Percentiles rank a stretch among this genome's conserved stretches.
These are phyloP conservation scores for Ulota crispa DNA, from an alignment of 225 moss, liverwort and hornwort genomes.

Conservation along the genomic window DNA sequence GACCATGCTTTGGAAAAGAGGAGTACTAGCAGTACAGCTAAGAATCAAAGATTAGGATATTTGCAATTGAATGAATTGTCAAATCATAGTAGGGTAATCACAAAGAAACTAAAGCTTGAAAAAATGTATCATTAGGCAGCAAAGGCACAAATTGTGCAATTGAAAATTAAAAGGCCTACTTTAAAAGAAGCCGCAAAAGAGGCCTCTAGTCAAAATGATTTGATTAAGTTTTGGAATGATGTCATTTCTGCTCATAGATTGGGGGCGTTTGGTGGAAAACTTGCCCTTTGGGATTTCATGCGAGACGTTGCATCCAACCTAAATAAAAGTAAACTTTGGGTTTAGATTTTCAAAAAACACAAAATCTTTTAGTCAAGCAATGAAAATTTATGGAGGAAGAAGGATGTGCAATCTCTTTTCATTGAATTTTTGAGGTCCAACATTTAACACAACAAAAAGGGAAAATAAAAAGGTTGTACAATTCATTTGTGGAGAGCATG, in stretches of 20 bases:
- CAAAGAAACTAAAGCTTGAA: background rate
- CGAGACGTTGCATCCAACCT: background rate
- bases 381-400: background rate
- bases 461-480: background rate
- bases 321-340: background rate
- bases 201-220: background rate
- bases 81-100: background rate
- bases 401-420: background rate
- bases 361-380: background rate
- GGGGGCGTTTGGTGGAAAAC: background rate
- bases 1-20: background rate
- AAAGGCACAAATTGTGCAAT: background rate
- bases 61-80: background rate
- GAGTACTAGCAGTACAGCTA: accelerated
- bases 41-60: background rate
- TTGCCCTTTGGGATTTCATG: background rate
- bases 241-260: background rate
- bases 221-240: background rate
- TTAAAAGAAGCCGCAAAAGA: background rate
- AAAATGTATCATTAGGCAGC: background rate
- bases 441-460: background rate
- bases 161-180: background rate
- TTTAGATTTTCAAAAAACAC: background rate
- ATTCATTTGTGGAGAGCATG: background rate
- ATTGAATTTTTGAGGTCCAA: background rate